Evolutionary conservation across 495 filamentous ascomycete species (phyloP).

Genomic region (Thermochaetoides thermophila): DNA sequence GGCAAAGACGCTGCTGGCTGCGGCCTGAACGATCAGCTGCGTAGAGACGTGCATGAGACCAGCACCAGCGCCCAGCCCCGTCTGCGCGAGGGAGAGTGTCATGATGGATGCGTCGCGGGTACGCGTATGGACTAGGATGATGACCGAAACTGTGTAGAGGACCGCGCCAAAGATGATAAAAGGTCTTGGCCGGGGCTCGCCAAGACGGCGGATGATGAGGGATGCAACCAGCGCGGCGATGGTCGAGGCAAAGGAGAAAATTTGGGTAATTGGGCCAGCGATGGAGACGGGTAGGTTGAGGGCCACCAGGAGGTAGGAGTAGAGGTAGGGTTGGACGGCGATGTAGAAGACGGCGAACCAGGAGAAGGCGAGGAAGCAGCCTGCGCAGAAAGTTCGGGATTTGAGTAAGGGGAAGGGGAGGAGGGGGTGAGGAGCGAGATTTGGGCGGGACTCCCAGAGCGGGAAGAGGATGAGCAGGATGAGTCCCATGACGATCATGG

Average conservation of each 20-base stretch:
- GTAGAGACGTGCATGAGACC: conserved; percentile 39
- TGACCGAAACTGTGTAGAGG: conserved; percentile 45
- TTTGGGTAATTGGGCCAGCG: conserved; percentile 38
- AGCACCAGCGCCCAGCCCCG: conserved; percentile 53
- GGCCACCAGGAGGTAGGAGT: conserved; percentile 50
- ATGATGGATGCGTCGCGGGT: conserved; percentile 32
- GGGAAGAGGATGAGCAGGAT: conserved; percentile 41
- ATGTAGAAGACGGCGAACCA: conserved; percentile 50
- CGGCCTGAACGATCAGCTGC: conserved; percentile 46
- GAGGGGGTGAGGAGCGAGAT: conserved; percentile 40
- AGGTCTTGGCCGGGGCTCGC: conserved; percentile 11
- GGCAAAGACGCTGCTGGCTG: neutral
- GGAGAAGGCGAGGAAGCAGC: conserved; percentile 39
- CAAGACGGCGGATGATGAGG: conserved; percentile 37
- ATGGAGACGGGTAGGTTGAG: conserved; percentile 37
- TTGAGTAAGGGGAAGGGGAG: conserved; percentile 43
- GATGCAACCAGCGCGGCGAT: conserved; percentile 40
- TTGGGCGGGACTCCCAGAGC: conserved; percentile 39
- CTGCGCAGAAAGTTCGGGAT: conserved; percentile 47
- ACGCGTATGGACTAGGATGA: conserved; percentile 54
- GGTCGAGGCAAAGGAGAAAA: conserved; percentile 36
- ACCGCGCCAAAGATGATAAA: conserved; percentile 35
- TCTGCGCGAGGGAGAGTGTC: conserved; percentile 52
- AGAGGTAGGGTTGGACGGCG: conserved; percentile 45
- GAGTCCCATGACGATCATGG: conserved; percentile 41